Evolutionary conservation across 805 yeast genomes (phyloP), one percentile per base, ranked within the genome.

Genomic region (Candida pseudofarinosa): DNA sequence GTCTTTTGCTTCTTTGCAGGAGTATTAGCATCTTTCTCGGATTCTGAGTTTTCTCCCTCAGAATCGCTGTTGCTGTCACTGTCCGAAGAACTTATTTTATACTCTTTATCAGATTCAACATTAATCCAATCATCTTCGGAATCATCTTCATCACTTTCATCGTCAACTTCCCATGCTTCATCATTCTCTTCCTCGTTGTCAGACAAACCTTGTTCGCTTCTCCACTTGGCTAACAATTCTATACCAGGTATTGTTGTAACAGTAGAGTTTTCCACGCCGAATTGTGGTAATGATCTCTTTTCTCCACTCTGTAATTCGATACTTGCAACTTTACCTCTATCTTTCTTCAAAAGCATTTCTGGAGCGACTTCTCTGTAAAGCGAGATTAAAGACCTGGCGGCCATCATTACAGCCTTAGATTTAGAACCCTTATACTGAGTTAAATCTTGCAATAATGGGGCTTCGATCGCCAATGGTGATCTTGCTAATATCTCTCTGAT

Each of bases 351-450:
- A 54, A 93, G 76, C 97, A 93, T 87, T 50, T 91, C 96, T 4
- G 99, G 99, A 2, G 97, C 97, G 43, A 90, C 83, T 48, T 90
- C 97, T 65, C 99, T 79, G 65, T 87, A 93, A 41, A 93, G 71
- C 0, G 93, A 69, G 44, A 93, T 80, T 65, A 93, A 75, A 4
- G 93, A 79, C 54, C 95, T 80, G 1, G 99, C 97, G 38, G 98
- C 99, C 81, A 84, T 86, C 71, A 83, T 82, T 20, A 93, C 99
- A 12, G 96, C 81, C 68, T 93, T 93, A 34, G 97, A 76, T 64
- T 93, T 93, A 19, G 97, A 89, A 3, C 95, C 95, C 61, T 85
- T 87, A 65, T 93, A 93, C 49, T 82, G 96, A 6, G 85, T 76
- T 59, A 93, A 75, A 66, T 93, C 99, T 53, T 90, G 97, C 46